These are phyloP conservation scores for Diaporthe sp. DNA, from an alignment of 2,329 filamentous ascomycete species.

Conservation along the genomic window DNA sequence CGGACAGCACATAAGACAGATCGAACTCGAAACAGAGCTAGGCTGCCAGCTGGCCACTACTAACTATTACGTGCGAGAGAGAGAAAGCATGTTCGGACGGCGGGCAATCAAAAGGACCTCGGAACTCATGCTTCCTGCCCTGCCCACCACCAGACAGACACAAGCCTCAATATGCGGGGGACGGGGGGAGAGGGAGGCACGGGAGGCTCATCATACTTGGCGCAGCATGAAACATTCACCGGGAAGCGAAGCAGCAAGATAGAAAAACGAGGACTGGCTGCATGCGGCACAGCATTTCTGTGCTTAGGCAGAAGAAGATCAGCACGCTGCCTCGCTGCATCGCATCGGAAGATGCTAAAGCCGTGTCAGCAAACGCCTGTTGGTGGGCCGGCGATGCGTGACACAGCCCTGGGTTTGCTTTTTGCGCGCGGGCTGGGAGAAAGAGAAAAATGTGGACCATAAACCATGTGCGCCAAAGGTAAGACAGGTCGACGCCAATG, in stretches of 20 bases:
- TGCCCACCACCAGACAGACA: background rate
- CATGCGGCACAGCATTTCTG: constrained; percentile 4
- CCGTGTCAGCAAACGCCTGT: background rate
- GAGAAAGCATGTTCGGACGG: too few species aligned
- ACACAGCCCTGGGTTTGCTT: background rate
- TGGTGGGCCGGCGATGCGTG: background rate
- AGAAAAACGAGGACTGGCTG: background rate
- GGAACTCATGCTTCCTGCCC: background rate
- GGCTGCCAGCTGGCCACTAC: constrained; percentile 6
- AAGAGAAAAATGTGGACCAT: background rate
- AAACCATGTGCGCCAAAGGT: background rate
- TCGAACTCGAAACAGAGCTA: constrained; percentile 21
- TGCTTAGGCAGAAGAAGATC: background rate
- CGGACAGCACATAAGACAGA: constrained; percentile 25
- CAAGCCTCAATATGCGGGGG: constrained; percentile 4
- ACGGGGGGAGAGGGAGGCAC: background rate
- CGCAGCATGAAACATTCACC: constrained; percentile 21
- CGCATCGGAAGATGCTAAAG: background rate
- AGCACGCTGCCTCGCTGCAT: background rate
- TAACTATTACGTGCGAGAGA: constrained; percentile 2
- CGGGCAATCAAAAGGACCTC: background rate
- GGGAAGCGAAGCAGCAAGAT: background rate
- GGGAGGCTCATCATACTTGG: constrained; percentile 20
- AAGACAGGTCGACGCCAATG: constrained; percentile 14
- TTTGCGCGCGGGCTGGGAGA: background rate